Base-by-base conservation (phyloP, 495 filamentous ascomycete species). In the Neurospora hispaniola region DNA sequence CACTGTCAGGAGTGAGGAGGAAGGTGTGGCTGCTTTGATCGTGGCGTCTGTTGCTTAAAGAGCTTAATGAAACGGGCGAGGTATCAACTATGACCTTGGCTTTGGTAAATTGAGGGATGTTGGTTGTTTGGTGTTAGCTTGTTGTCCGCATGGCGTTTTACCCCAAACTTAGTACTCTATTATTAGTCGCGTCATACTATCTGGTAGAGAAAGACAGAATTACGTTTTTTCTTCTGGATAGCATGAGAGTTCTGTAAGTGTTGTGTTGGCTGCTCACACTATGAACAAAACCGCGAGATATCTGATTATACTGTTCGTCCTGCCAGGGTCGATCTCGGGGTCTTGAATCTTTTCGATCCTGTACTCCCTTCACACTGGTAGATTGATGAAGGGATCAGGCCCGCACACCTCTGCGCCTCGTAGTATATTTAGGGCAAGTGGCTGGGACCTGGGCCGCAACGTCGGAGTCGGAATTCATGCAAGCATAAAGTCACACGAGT, bases 1-100 rank as follows among this genome's bases (percentile, higher is more conserved):
- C 73, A 92, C 91, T 44, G 92, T 93, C 71, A 88, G 96, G 76
- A 90, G 90, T 75, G 96, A 99, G 80, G 96, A 98, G 84, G 93
- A 95, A 79, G 93, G 93, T 70, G 90, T 99, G 75, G 95, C 95
- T 68, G 87, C 89, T 71, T 85, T 95, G 78, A 87, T 98, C 72
- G 88, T 98, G 79, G 93, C 88, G 72, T 93, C 91, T 76, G 91
- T 98, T 79, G 90, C 92, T 81, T 97, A 90, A 85, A 84, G 54
- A 84, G 54, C 54, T 66, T 66, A 66, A 66, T 66, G 54, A 66
- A 66, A 31, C 3, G 54, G 54, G 27, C 3, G 35, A 66, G 27
- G 54, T 66, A 35, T 9, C 54, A 66, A 27, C 54, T 66, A 35
- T 66, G 54, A 35, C 54, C 27, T 66, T 66, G 23, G 18, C 27